Percentiles rank a stretch among this genome's conserved stretches.
phyloP scores from a whole-genome alignment of 2,329 filamentous ascomycete genomes.

The Sporothrix pseudoabietina region DNA sequence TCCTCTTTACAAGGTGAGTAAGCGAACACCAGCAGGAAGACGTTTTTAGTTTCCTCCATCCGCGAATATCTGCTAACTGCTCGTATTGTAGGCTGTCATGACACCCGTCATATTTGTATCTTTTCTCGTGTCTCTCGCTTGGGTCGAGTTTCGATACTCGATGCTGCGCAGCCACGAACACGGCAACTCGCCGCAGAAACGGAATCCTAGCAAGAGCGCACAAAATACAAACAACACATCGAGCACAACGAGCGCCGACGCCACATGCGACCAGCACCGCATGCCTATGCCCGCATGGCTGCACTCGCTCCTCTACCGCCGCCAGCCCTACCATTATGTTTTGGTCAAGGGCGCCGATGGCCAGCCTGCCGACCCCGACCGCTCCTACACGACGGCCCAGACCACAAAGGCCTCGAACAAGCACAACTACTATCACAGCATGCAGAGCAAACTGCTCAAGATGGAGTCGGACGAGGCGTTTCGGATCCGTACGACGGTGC shows the following conservation, averaged over 20 bases:
- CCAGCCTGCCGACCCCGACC: conserved; percentile 23
- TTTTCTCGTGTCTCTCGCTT: conserved; percentile 65
- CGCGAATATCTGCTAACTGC: neutral
- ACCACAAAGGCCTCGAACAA: conserved; percentile 30
- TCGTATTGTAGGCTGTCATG: conserved; percentile 51
- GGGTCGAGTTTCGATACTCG: conserved; percentile 62
- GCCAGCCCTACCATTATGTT: conserved; percentile 45
- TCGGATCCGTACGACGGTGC: conserved; percentile 57
- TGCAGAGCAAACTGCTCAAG: conserved; percentile 62
- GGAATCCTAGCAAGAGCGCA: neutral
- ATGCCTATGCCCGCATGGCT: conserved; percentile 48
- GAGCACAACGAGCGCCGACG: neutral
- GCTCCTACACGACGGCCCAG: conserved; percentile 28
- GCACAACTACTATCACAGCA: conserved; percentile 54
- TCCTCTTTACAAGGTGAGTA: conserved; percentile 30
- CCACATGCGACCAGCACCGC: conserved; percentile 32
- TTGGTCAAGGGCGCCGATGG: conserved; percentile 31
- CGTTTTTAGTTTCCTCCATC: neutral
- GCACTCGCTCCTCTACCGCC: conserved; percentile 47
- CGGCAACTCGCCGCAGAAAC: conserved; percentile 34
- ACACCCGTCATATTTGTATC: conserved; percentile 65
- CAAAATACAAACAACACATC: conserved; percentile 27
- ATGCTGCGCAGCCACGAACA: conserved; percentile 50
- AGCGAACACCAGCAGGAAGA: neutral
- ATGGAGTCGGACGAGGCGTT: conserved; percentile 67